Evolutionary conservation across 352 stramenopile species (phyloP).

Genomic region (Peronosclerospora sorghi): DNA sequence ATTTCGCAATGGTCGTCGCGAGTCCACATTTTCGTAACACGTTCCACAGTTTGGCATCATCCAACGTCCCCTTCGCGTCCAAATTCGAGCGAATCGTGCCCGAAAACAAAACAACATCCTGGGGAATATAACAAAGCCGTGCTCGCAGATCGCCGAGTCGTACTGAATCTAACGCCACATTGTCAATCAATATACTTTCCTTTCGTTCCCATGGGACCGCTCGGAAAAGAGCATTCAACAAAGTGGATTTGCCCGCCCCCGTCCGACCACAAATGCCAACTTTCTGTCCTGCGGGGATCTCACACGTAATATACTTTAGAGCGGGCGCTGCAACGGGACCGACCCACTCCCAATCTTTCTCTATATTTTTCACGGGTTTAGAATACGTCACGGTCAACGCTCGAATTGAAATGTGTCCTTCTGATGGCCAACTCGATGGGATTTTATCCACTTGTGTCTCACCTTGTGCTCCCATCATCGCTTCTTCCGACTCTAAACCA

Average conservation of each 20-base stretch:
- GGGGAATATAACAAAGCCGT: constrained; percentile 37
- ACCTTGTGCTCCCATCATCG: constrained; percentile 5
- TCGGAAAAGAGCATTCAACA: constrained; percentile 30
- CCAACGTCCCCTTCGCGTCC: constrained; percentile 79
- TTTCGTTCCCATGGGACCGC: constrained; percentile 31
- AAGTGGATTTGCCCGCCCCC: constrained; percentile 24
- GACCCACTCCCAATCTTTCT: no score
- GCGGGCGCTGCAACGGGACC: constrained; percentile 23
- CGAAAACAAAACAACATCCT: constrained; percentile 86
- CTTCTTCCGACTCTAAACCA: constrained; percentile 37
- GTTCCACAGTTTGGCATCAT: constrained; percentile 49
- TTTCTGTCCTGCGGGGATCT: constrained; percentile 25
- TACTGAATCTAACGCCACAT: constrained; percentile 47
- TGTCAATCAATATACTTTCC: constrained; percentile 79
- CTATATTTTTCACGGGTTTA: background rate
- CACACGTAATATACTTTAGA: constrained; percentile 33
- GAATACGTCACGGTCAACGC: constrained; percentile 39
- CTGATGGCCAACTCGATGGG: constrained; percentile 22
- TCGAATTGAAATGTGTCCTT: constrained; percentile 38
- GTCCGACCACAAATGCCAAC: constrained; percentile 49
- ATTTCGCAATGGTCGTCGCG: constrained; percentile 32
- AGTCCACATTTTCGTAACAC: constrained; percentile 58
- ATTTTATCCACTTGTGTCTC: constrained; percentile 3
- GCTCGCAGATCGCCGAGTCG: constrained; percentile 19
- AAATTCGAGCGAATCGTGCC: constrained; percentile 85